These are phyloP conservation scores for Kodamaea sp. DNA, from an alignment of 1,139 yeast genomes.

Conservation along the genomic window DNA sequence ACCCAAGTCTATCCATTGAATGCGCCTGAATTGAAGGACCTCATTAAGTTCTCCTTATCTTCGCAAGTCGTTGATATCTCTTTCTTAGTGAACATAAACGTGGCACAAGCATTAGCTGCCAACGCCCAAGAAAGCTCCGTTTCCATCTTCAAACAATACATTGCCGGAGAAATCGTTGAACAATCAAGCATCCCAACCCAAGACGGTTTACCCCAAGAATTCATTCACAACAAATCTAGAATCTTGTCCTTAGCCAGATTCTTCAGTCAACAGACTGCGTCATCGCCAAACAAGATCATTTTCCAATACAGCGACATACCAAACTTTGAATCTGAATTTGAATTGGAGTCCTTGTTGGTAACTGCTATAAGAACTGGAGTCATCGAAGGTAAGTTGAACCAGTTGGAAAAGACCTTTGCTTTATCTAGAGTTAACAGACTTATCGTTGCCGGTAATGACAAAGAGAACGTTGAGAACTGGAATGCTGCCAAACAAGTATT, in stretches of 20 bases:
- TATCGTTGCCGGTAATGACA: conserved; percentile 39
- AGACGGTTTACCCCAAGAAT: conserved; percentile 22
- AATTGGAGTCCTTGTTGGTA: conserved; percentile 45
- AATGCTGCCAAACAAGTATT: conserved; percentile 37
- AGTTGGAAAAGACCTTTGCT: conserved; percentile 44
- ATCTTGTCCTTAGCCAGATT: conserved; percentile 46
- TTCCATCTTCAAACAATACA: conserved; percentile 33
- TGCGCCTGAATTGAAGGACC: conserved; percentile 31
- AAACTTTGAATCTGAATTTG: conserved; percentile 29
- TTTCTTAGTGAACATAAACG: conserved; percentile 45
- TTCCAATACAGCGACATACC: conserved; percentile 46
- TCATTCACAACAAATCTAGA: conserved; percentile 38
- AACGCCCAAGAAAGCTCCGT: conserved; percentile 23
- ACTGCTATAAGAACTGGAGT: conserved; percentile 48
- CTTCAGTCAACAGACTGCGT: conserved; percentile 25
- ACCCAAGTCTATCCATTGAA: conserved; percentile 28
- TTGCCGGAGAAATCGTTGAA: conserved; percentile 35
- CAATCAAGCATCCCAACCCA: conserved; percentile 13
- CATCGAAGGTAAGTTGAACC: conserved; percentile 50
- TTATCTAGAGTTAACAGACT: conserved; percentile 47
- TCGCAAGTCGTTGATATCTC: conserved; percentile 48
- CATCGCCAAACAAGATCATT: conserved; percentile 25
- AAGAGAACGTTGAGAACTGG: conserved; percentile 39
- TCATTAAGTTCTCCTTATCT: conserved; percentile 40
- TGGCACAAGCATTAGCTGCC: conserved; percentile 31